Evolutionary conservation across 345 rosid genomes (phyloP).

Genomic region (Eucalyptus sideroxylon): DNA sequence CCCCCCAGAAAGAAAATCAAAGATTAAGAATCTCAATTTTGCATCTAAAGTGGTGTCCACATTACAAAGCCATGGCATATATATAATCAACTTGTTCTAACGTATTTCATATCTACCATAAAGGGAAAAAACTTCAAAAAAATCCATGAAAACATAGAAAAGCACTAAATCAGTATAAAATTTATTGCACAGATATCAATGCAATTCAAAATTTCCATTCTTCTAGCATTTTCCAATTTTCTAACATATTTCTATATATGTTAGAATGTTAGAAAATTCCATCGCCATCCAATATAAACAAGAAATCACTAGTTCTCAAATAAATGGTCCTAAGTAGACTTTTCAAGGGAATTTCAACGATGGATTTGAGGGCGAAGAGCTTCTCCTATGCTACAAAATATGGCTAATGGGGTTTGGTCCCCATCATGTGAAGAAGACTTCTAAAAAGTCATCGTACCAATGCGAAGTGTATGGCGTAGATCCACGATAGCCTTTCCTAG

Average conservation of each 20-base stretch:
- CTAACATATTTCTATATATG: background rate
- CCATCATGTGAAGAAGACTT: background rate
- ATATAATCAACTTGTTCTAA: background rate
- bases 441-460: background rate
- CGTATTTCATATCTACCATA: background rate
- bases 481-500: background rate
- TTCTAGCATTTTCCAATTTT: background rate
- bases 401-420: background rate
- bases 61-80: background rate
- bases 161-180: background rate
- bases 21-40: background rate
- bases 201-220: too few relatives aligned
- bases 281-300: background rate
- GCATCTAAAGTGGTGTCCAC: background rate
- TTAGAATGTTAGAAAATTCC: background rate
- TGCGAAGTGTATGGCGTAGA: background rate
- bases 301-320: background rate
- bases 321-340: background rate
- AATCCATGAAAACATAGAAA: background rate
- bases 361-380: background rate
- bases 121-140: background rate
- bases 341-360: background rate
- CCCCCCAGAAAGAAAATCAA: background rate
- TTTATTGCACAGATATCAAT: background rate
- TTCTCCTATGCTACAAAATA: background rate